Evolutionary conservation across 1,139 yeast genomes (phyloP), one percentile per base, ranked within the genome.

Genomic region (Wickerhamomyces sp.): DNA sequence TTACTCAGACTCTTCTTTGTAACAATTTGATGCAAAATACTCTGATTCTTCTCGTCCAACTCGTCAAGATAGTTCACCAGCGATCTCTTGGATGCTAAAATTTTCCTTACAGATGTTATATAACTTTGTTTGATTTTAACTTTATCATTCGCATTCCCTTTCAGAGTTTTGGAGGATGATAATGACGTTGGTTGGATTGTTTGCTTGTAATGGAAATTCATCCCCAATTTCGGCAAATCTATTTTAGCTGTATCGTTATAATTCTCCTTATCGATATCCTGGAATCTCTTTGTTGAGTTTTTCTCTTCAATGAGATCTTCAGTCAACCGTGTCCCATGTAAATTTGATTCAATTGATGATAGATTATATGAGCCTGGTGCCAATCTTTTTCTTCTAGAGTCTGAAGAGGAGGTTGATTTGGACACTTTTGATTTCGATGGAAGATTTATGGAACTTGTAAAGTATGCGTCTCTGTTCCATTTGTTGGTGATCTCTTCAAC

Each of bases 231-330:
- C 1, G 75, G 75, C 14, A 70, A 52, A 27, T 70, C 75, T 14
- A 69, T 55, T 41, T 61, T 61, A 3, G 57, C 47, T 31, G 37
- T 46, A 26, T 69, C 74, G 50, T 60, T 67, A 51, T 68, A 71
- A 48, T 71, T 70, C 53, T 71, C 76, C 29, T 66, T 52, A 45
- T 68, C 70, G 15, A 71, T 52, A 45, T 71, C 75, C 5, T 61
- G 65, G 41, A 68, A 66, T 37, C 76, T 51, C 47, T 66, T 67
- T 23, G 55, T 53, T 1, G 71, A 66, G 41, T 63, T 64, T 47
- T 63, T 63, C 45, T 60, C 59, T 43, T 65, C 71, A 2, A 55
- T 46, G 6, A 59, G 45, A 27, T 56, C 57, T 32, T 57, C 64
- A 5, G 58, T 47, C 3, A 56, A 47, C 27, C 53, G 57, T 2